Conservation (phyloP, 257 asterid genomes). For the Lithospermum erythrorhizon region DNA sequence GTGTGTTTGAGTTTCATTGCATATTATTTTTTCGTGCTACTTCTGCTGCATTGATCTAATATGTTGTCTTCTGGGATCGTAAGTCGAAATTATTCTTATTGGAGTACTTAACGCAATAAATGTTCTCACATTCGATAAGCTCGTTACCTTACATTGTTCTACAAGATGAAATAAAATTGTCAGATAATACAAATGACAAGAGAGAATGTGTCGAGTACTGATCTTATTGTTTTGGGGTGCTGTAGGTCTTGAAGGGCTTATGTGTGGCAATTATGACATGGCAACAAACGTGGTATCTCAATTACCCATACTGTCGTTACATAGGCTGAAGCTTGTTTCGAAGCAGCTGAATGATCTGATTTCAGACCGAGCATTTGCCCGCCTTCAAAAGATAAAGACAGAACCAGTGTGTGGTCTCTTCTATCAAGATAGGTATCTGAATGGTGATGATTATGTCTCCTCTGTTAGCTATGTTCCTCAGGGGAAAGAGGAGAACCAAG, state of each 20-base stretch:
- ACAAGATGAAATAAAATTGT: no score
- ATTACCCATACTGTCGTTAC: conserved; percentile 34
- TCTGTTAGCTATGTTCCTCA: conserved; percentile 37
- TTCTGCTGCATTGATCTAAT: no score
- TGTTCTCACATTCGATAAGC: no score
- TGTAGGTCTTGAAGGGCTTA: conserved; percentile 18
- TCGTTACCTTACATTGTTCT: no score
- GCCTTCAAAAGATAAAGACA: conserved; percentile 22
- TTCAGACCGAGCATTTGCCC: conserved; percentile 35
- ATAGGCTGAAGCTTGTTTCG: conserved; percentile 35
- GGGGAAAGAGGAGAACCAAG: conserved; percentile 3
- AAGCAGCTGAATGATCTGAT: conserved; percentile 41
- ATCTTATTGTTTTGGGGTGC: conserved; percentile 9
- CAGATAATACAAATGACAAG: no score
- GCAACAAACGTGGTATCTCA: conserved; percentile 26
- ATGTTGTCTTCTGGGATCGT: no score
- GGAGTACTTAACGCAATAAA: no score
- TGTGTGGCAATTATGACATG: conserved; percentile 32
- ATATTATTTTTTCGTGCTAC: no score
- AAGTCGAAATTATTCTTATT: no score
- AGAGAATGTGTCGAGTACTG: no score
- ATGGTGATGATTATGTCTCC: conserved; percentile 24
- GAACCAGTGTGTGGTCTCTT: conserved; percentile 47
- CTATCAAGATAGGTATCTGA: conserved; percentile 40
- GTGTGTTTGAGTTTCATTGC: no score